phyloP scores from a whole-genome alignment of 2,329 filamentous ascomycete genomes.

The Fusarium compactum region DNA sequence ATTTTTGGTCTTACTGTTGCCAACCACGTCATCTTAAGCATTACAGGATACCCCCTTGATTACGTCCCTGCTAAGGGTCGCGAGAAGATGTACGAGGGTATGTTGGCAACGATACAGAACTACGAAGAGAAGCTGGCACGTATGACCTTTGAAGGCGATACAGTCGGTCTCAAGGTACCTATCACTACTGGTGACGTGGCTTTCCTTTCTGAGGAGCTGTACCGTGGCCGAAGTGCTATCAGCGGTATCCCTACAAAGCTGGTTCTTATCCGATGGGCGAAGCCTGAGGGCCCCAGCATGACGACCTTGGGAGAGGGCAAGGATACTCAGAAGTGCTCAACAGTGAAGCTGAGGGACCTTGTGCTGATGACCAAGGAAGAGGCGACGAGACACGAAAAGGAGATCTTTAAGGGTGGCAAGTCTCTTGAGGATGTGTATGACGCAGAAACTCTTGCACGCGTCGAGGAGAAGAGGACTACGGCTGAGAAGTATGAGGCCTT shows the following conservation, averaged over 20 bases:
- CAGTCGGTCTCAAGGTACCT: constrained; percentile 80
- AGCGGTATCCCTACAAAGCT: constrained; percentile 85
- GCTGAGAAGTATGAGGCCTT: constrained; percentile 71
- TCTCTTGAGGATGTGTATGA: constrained; percentile 80
- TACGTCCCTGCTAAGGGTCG: constrained; percentile 84
- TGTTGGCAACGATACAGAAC: constrained; percentile 80
- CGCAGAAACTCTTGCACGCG: constrained; percentile 71
- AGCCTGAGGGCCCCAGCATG: constrained; percentile 69
- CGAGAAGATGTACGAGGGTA: constrained; percentile 92
- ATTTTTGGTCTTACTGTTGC: constrained; percentile 93
- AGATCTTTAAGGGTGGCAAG: constrained; percentile 78
- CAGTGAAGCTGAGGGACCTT: constrained; percentile 75
- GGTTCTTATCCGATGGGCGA: constrained; percentile 83
- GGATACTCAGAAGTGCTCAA: constrained; percentile 82
- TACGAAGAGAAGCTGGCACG: constrained; percentile 81
- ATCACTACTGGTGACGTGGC: constrained; percentile 84
- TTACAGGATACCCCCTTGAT: constrained; percentile 86
- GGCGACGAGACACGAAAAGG: constrained; percentile 80
- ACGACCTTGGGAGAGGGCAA: constrained; percentile 71
- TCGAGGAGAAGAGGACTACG: constrained; percentile 76
- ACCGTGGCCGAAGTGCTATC: constrained; percentile 82
- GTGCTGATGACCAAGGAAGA: constrained; percentile 97
- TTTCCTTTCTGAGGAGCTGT: constrained; percentile 92
- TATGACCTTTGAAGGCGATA: constrained; percentile 47
- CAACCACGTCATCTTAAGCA: constrained; percentile 89